Evolutionary conservation across 2,329 filamentous ascomycete species (phyloP), one percentile per base, ranked within the genome.

Genomic region (Neonectria faginata): DNA sequence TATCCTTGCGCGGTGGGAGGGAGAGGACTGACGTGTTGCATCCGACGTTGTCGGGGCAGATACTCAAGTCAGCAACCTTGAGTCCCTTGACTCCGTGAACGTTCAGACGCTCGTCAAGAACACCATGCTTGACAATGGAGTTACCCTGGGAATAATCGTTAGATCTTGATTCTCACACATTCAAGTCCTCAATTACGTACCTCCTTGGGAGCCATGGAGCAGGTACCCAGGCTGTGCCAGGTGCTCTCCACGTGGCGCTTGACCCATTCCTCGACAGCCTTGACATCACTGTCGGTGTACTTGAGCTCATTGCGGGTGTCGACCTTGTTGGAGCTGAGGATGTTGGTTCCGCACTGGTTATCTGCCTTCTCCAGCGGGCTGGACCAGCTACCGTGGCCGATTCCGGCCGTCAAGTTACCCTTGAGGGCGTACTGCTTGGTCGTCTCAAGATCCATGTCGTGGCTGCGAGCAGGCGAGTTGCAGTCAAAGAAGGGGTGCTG

Each of bases 11-110:
- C 3, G 1, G 57, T 68, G 31, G 12, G 50, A 4, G 75, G 73
- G 66, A 72, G 79, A 69, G 41, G 3, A 66, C 82, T 83, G 77
- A 88, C 69, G 86, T 89, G 78, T 90, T 89, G 79, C 88, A 89
- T 65, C 89, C 91, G 22, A 93, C 91, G 68, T 93, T 94, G 78
- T 93, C 91, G 0, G 91, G 91, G 78, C 91, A 93, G 81, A 93
- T 92, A 55, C 85, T 89, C 48, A 93, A 78, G 77, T 94, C 91
- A 12, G 90, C 90, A 25, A 93, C 91, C 85, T 93, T 93, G 72
- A 94, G 85, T 16, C 89, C 89, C 82, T 92, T 86, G 69, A 93
- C 90, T 56, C 91, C 91, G 75, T 93, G 90, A 3, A 94, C 91
- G 70, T 93, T 93, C 60, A 94, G 85, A 64, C 91, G 87, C 79